Percentiles rank a stretch among this genome's conserved stretches.
Conservation (phyloP, 192 early-diverging fungal species). For the Geranomyces variabilis region DNA sequence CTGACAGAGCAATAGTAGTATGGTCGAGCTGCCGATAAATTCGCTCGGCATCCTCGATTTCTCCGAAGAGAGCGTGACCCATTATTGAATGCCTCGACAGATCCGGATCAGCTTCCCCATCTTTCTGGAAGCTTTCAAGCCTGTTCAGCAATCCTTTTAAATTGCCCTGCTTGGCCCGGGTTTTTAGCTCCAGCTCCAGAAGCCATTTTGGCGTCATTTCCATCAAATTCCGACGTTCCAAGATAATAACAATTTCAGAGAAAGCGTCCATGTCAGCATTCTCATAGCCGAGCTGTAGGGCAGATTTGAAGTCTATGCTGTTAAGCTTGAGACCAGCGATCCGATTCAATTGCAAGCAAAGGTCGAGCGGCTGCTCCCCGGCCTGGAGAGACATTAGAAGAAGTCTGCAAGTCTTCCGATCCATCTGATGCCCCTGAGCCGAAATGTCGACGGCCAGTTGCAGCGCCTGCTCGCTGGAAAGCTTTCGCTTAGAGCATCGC, state of each 20-base stretch:
- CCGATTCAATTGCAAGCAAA: background rate
- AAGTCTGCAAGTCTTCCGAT: background rate
- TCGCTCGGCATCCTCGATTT: background rate
- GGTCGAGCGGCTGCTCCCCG: background rate
- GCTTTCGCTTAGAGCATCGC: background rate
- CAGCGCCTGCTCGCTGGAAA: background rate
- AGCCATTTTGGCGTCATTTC: background rate
- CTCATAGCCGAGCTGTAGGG: background rate
- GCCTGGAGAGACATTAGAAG: background rate
- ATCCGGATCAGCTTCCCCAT: background rate
- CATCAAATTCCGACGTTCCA: background rate
- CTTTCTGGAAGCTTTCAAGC: background rate
- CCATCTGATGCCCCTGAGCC: background rate
- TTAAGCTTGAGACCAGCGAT: background rate
- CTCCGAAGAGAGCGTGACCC: constrained; percentile 6
- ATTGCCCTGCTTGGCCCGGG: background rate
- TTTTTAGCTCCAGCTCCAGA: background rate
- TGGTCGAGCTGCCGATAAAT: background rate
- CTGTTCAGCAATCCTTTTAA: background rate
- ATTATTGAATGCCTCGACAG: background rate
- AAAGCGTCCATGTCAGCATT: background rate
- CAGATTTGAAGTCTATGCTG: background rate
- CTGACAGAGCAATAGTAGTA: background rate
- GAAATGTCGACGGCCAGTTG: background rate
- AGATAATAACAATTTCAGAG: background rate